These are phyloP conservation scores for Penicillium sp. DNA, from an alignment of 2,329 filamentous ascomycete species.

Conservation along the genomic window DNA sequence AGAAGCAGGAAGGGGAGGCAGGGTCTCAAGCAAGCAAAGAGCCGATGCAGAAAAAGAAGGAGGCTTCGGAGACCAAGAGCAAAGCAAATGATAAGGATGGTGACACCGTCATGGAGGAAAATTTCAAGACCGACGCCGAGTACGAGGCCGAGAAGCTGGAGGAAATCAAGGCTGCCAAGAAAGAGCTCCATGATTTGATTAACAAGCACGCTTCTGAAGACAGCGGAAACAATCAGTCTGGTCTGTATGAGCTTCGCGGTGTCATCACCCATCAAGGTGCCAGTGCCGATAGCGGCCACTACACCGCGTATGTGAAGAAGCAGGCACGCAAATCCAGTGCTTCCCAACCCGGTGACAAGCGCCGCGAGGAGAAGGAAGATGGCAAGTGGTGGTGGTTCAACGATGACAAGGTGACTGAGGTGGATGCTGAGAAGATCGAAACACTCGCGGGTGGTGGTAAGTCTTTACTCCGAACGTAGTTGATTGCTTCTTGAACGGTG, in stretches of 20 bases:
- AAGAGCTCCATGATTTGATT: constrained; percentile 79
- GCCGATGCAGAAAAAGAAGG: constrained; percentile 52
- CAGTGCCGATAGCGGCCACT: constrained; percentile 95
- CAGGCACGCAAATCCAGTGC: constrained; percentile 64
- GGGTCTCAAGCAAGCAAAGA: constrained; percentile 36
- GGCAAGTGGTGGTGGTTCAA: constrained; percentile 99
- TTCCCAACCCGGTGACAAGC: constrained; percentile 69
- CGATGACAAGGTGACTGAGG: constrained; percentile 94
- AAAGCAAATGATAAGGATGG: constrained; percentile 60
- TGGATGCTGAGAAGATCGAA: constrained; percentile 87
- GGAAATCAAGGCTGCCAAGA: constrained; percentile 76
- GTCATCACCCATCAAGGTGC: constrained; percentile 96
- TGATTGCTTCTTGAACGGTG: constrained; percentile 5
- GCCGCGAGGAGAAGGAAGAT: constrained; percentile 70
- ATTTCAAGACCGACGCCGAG: constrained; percentile 91
- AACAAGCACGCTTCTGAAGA: constrained; percentile 74
- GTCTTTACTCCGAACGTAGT: constrained; percentile 26
- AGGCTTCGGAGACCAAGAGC: constrained; percentile 52
- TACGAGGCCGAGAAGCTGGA: constrained; percentile 82
- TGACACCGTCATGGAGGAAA: constrained; percentile 71
- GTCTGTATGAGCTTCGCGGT: constrained; percentile 89
- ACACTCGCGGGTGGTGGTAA: constrained; percentile 82
- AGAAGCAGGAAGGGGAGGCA: constrained; percentile 41
- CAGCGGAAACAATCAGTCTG: constrained; percentile 85
- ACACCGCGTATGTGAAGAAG: constrained; percentile 98